Conservation (phyloP, 1,139 yeast genomes). For the Citeromyces hawaiiensis region DNA sequence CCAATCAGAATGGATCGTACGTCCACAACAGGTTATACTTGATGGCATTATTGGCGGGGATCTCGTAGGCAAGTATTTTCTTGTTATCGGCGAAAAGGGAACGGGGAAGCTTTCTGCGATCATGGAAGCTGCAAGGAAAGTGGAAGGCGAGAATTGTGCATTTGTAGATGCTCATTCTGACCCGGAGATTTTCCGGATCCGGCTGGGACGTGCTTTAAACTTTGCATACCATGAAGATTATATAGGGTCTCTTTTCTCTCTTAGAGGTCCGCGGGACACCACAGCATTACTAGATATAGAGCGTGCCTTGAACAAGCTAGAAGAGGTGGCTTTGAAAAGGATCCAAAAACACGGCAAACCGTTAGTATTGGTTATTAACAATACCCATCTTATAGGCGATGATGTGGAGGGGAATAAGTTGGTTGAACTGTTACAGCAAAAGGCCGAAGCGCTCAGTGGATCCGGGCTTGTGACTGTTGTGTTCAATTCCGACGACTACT, state of each 20-base stretch:
- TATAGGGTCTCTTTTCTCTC: constrained; percentile 71
- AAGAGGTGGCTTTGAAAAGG: constrained; percentile 52
- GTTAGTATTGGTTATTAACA: constrained; percentile 56
- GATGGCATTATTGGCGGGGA: constrained; percentile 58
- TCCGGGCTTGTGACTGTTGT: constrained; percentile 65
- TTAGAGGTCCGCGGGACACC: constrained; percentile 77
- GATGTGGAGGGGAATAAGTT: constrained; percentile 59
- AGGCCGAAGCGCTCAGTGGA: constrained; percentile 69
- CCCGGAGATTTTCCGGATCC: constrained; percentile 67
- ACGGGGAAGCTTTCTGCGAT: constrained; percentile 74
- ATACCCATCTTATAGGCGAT: constrained; percentile 61
- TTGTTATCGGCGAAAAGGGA: constrained; percentile 75
- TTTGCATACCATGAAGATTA: constrained; percentile 72
- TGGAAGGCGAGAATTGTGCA: constrained; percentile 53
- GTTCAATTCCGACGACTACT: constrained; percentile 76
- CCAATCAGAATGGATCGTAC: constrained; percentile 43
- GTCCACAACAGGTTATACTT: constrained; percentile 54
- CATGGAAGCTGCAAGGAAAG: constrained; percentile 55
- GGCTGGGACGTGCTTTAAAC: constrained; percentile 66
- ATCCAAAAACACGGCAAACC: constrained; percentile 33
- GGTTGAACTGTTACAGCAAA: constrained; percentile 70
- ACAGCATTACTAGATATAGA: constrained; percentile 75
- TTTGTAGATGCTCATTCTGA: constrained; percentile 78
- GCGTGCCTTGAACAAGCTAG: constrained; percentile 65
- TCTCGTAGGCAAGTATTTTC: constrained; percentile 52